Evolutionary conservation across 371 early-diverging fungal species (phyloP).

Genomic region (Smittium culicis): DNA sequence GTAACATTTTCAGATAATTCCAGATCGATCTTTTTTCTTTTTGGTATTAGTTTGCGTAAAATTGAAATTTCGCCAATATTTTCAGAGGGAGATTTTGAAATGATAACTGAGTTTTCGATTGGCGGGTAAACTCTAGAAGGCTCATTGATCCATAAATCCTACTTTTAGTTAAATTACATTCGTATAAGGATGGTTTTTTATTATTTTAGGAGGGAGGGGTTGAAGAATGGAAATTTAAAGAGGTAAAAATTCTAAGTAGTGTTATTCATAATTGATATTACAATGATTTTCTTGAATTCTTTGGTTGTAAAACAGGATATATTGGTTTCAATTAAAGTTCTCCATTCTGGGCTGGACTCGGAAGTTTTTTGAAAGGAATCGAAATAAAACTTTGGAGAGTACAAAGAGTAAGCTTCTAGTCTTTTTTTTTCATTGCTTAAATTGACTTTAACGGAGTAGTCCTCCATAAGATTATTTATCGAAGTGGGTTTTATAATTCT

Average conservation of each 20-base stretch:
- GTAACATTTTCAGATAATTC: background rate
- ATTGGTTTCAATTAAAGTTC: background rate
- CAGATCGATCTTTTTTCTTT: background rate
- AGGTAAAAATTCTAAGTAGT: too few relatives aligned
- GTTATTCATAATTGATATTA: too few relatives aligned
- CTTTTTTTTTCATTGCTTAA: background rate
- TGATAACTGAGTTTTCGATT: background rate
- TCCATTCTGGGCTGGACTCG: background rate
- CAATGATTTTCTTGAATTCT: background rate
- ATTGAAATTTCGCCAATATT: background rate
- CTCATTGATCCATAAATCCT: background rate
- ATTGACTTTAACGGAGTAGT: background rate
- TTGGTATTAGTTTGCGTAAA: background rate
- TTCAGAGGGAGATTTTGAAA: background rate
- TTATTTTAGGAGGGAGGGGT: background rate
- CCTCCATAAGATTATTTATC: too few relatives aligned
- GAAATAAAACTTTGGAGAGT: background rate
- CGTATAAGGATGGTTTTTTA: background rate
- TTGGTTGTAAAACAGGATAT: background rate
- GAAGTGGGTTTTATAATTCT: too few relatives aligned
- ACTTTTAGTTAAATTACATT: background rate
- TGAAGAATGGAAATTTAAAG: background rate
- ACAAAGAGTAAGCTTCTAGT: background rate
- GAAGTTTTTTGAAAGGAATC: background rate
- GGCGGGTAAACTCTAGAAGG: background rate